Conservation (phyloP, 2,329 filamentous ascomycete genomes). For the Calonectria crousiana region DNA sequence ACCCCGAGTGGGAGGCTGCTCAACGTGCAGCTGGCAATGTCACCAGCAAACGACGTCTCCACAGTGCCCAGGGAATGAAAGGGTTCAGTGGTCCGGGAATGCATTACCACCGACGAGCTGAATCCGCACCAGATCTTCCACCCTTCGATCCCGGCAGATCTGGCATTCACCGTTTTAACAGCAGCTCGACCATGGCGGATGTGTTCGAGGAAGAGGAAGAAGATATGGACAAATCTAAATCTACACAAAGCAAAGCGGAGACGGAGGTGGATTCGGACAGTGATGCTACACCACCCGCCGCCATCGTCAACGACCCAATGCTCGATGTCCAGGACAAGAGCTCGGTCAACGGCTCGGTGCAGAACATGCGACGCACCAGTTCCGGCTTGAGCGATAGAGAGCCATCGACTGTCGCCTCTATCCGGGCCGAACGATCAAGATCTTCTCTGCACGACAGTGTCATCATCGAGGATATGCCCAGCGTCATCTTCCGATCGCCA, state of each 20-base stretch:
- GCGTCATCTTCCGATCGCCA: conserved; percentile 55
- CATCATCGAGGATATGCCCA: conserved; percentile 60
- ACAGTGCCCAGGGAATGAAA: conserved; percentile 80
- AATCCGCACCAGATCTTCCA: conserved; percentile 83
- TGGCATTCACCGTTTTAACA: conserved; percentile 72
- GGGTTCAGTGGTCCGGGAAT: conserved; percentile 77
- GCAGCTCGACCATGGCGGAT: conserved; percentile 83
- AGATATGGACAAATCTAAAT: conserved; percentile 59
- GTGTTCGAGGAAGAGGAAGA: conserved; percentile 90
- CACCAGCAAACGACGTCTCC: conserved; percentile 72
- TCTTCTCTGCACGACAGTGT: conserved; percentile 65
- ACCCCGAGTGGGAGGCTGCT: conserved; percentile 76
- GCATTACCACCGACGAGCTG: conserved; percentile 82
- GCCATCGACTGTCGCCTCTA: conserved; percentile 38
- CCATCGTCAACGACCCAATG: conserved; percentile 36
- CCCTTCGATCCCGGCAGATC: conserved; percentile 75
- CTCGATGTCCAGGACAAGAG: conserved; percentile 38
- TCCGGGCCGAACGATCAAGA: conserved; percentile 63
- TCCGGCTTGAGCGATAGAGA: conserved; percentile 59
- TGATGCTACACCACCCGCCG: conserved; percentile 51
- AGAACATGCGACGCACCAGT: conserved; percentile 56
- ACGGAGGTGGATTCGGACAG: conserved; percentile 61
- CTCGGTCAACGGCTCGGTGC: conserved; percentile 38
- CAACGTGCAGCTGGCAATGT: conserved; percentile 68
- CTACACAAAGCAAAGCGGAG: conserved; percentile 55